Percentiles rank a stretch among this genome's conserved stretches.
phyloP scores from a whole-genome alignment of 345 rosid species.

The Syzygium oleosum region DNA sequence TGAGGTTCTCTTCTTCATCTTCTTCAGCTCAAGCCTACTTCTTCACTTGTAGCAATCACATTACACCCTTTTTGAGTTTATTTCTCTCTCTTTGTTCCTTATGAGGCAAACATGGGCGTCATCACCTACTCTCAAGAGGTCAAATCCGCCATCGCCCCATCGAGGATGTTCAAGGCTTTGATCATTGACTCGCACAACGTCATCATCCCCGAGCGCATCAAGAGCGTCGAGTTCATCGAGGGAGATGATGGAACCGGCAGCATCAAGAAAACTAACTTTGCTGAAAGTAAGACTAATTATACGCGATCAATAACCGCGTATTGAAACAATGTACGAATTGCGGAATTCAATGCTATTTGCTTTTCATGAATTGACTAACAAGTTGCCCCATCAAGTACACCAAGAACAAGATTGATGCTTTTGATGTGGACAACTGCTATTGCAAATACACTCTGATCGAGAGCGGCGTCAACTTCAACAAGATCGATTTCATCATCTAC shows the following conservation, averaged over 20 bases:
- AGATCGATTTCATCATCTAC: conserved; percentile 7
- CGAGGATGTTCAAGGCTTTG: conserved; percentile 29
- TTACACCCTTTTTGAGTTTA: too few species aligned
- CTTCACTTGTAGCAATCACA: too few species aligned
- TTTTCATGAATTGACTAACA: not conserved
- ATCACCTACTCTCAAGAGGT: not conserved
- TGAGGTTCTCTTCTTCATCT: too few species aligned
- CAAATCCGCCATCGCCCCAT: conserved; percentile 16
- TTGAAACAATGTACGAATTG: too few species aligned
- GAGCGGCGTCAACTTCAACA: conserved; percentile 13
- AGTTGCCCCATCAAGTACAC: conserved; percentile 15
- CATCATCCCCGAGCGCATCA: conserved; percentile 15
- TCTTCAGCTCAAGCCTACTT: not conserved
- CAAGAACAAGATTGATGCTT: conserved; percentile 23
- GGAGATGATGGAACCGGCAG: not conserved
- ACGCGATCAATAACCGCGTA: not conserved
- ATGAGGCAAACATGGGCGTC: not conserved
- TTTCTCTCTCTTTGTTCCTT: too few species aligned
- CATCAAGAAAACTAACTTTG: not conserved
- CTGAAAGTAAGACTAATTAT: not conserved
- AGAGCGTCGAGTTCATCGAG: conserved; percentile 4
- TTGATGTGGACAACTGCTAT: conserved; percentile 13
- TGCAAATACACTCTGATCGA: conserved; percentile 34
- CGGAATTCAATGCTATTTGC: not conserved
- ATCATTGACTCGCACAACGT: conserved; percentile 21